Conservation (phyloP, 2,329 filamentous ascomycete species). For the Colletotrichum cereale region DNA sequence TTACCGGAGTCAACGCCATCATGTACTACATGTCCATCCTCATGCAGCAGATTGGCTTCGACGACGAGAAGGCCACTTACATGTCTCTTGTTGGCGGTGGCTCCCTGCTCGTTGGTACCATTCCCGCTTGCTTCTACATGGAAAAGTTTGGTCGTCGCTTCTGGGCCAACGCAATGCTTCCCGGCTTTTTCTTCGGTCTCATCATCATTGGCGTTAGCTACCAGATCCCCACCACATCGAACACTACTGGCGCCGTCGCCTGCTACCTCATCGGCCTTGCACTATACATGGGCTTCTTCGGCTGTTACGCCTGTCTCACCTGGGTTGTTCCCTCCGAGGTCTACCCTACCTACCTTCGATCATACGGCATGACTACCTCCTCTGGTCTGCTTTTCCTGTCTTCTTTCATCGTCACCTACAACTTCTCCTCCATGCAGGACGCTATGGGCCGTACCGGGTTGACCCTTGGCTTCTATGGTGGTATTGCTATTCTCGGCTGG, state of each 20-base stretch:
- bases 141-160: conserved; percentile 79
- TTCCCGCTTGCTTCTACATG: conserved; percentile 78
- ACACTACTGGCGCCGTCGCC: conserved; percentile 64
- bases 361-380: conserved; percentile 80
- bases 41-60: conserved; percentile 77
- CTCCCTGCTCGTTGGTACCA: conserved; percentile 74
- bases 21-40: conserved; percentile 80
- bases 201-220: conserved; percentile 75
- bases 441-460: conserved; percentile 76
- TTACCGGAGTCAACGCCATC: conserved; percentile 78
- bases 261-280: conserved; percentile 77
- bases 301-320: conserved; percentile 73
- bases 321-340: conserved; percentile 78
- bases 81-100: conserved; percentile 82
- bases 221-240: conserved; percentile 61
- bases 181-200: conserved; percentile 78
- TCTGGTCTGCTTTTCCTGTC: conserved; percentile 77
- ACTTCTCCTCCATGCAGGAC: conserved; percentile 77
- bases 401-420: conserved; percentile 81
- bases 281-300: conserved; percentile 77
- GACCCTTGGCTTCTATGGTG: conserved; percentile 79
- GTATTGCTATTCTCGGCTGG: conserved; percentile 78
- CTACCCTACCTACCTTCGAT: conserved; percentile 79
- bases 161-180: conserved; percentile 80
- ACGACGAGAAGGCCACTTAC: conserved; percentile 72